Base-by-base conservation (phyloP, 2,329 filamentous ascomycete species). In the Epichloe brachyelytri region DNA sequence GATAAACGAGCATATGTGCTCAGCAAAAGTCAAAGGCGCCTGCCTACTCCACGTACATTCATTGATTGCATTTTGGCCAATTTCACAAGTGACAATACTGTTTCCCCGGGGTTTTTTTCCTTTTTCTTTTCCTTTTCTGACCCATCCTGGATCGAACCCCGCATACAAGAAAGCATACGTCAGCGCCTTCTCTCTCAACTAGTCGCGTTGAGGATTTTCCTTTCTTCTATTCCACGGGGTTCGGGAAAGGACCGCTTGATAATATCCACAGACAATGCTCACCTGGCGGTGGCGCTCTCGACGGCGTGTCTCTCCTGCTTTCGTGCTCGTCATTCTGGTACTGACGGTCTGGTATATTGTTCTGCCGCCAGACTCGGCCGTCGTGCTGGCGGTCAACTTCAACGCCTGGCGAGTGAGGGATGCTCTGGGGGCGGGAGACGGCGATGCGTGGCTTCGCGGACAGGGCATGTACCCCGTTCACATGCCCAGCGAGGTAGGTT, bases 401-500 rank as follows among this genome's bases (percentile, higher is more conserved):
- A 68, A 68, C 51, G 41, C 52, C 10, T 56, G 59, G 30, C 63
- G 67, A n/a, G 48, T 67, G 36, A 55, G 61, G 41, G 63, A 65
- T 48, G 52, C 58, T 22, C 51, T 71, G 15, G 62, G 60, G 30
- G 57, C 56, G 22, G 55, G 61, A 14, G 57, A 63, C 33, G 60
- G 61, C 58, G 72, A 75, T 51, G 66, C 67, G 33, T 74, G 71
- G 68, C 62, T 76, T 17, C 65, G 63, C 56, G 55, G 61, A 56
- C 56, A 63, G 48, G 65, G 66, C n/a, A 55, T 54, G n/a, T 69
- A 70, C 50, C 67, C 71, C 3, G 62, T 78, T 51, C 67, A 76
- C 51, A 61, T 73, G 37, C 62, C 63, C 48, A 63, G 64, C 38
- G 75, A 79, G 50, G 68, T 78, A 7, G 73, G 70, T 34, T 67